Evolutionary conservation across 2,329 filamentous ascomycete species (phyloP), one percentile per base, ranked within the genome.

Genomic region (Fusarium sp.): DNA sequence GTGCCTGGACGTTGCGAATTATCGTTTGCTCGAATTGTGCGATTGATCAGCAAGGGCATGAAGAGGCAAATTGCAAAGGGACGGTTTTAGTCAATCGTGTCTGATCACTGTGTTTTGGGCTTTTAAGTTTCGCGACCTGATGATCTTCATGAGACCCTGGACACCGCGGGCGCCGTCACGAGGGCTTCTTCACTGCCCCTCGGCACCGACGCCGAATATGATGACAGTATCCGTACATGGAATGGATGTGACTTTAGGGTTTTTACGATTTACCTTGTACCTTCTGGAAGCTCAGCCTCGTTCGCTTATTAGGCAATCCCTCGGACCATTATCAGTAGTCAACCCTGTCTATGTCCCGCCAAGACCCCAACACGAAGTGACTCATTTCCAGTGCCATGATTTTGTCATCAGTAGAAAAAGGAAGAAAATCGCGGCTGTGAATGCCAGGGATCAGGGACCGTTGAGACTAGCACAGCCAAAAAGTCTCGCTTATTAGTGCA

Each of bases 201-300:
- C 33, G 22, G 33, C 33, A 22, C 49, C 22, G 33, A 20, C 22
- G 42, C 27, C 13, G 27, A 46, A 25, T 29, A 36, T n/a, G n/a
- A 39, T 45, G 36, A 38, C 33, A 33, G 20, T 38, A 27, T 25
- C 25, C 25, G 25, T 25, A 25, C 27, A 36, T 47, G 36, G 41
- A 46, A 42, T 45, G 20, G 13, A 7, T n/a, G 58, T 11, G 41
- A 49, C 47, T 66, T 36, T 67, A 36, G 38, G 39, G 50, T 31
- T 36, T 64, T 38, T 13, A 42, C 38, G 17, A 22, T 39, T 36
- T 41, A 52, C n/a, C 31, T 54, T 62, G 46, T 49, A 44, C 55
- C 35, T 69, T 68, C 50, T 68, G 45, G 65, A 68, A 64, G 52
- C 59, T 70, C 66, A 60, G 66, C 66, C 66, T 58, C 65, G 31